Percentiles rank a stretch among this genome's conserved stretches.
Conservation (phyloP, 371 early-diverging fungal genomes). For the Zychaea mexicana region DNA sequence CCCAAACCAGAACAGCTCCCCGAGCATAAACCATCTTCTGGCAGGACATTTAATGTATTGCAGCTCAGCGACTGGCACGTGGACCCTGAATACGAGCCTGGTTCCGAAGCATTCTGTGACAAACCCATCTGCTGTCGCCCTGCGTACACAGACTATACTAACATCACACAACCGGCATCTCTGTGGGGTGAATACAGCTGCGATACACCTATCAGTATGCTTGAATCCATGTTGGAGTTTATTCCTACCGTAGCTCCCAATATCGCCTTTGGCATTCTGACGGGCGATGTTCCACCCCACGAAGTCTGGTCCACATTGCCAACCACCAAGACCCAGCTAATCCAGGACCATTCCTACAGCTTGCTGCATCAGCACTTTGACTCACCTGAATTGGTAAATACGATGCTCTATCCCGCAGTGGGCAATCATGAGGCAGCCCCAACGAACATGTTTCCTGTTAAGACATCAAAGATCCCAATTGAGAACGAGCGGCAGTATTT, state of each 20-base stretch:
- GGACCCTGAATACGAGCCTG: slow-evolving; percentile 55
- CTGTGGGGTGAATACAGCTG: slow-evolving; percentile 57
- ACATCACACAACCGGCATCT: slow-evolving; percentile 33
- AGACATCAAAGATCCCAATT: slow-evolving; percentile 29
- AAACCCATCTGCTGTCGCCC: slow-evolving; percentile 62
- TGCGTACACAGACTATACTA: slow-evolving; percentile 35
- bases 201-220: slow-evolving; percentile 49
- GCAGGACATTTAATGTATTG: slow-evolving; percentile 46
- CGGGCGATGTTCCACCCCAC: slow-evolving; percentile 69
- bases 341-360: slow-evolving; percentile 40
- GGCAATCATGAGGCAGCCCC: slow-evolving; percentile 62
- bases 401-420: slow-evolving; percentile 55
- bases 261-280: slow-evolving; percentile 53
- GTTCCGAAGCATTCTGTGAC: slow-evolving; percentile 53
- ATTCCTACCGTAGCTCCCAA: slow-evolving; percentile 41
- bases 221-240: slow-evolving; percentile 49
- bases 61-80: slow-evolving; percentile 71
- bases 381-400: slow-evolving; percentile 26
- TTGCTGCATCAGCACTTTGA: slow-evolving; percentile 47
- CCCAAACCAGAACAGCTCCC: slow-evolving; percentile 37
- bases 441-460: slow-evolving; percentile 51
- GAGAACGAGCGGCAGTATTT: slow-evolving; percentile 29
- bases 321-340: slow-evolving; percentile 34
- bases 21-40: slow-evolving; percentile 19
- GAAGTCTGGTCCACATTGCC: slow-evolving; percentile 62